A percentile compares a stretch with the other conserved stretches of the same genome.
Evolutionary conservation across 108 stramenopile genomes (phyloP).

Genomic region (Skeletonema menzelii): DNA sequence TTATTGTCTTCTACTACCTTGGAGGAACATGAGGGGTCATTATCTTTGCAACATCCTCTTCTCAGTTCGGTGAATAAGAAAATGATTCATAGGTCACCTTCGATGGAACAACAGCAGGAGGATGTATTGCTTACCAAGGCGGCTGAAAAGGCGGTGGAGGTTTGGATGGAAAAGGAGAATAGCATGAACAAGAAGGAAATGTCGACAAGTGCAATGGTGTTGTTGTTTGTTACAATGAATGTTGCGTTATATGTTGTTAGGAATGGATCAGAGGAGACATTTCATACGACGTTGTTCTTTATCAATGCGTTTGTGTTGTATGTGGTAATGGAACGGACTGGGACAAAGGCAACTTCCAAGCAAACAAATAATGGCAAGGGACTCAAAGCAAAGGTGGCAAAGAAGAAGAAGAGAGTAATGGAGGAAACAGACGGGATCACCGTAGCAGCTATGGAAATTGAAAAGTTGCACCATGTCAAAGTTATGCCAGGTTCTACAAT

Average conservation of each 20-base stretch:
- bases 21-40: background rate
- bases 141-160: slow-evolving; percentile 36
- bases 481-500: slow-evolving; percentile 32
- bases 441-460: background rate
- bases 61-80: background rate
- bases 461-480: slow-evolving; percentile 6
- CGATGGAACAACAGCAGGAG: slow-evolving; percentile 6
- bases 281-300: slow-evolving; percentile 20
- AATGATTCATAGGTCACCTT: background rate
- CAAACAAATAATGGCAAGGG: slow-evolving; percentile 5
- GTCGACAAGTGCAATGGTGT: slow-evolving; percentile 8
- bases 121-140: slow-evolving; percentile 41
- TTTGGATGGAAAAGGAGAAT: slow-evolving; percentile 25
- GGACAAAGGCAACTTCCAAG: background rate
- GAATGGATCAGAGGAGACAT: slow-evolving; percentile 45
- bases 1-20: background rate
- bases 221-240: slow-evolving; percentile 33
- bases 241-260: slow-evolving; percentile 26
- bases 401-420: slow-evolving; percentile 20
- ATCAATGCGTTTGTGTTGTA: slow-evolving; percentile 43
- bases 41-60: background rate
- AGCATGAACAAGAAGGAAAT: slow-evolving; percentile 4
- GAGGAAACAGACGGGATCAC: background rate
- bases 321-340: slow-evolving; percentile 7
- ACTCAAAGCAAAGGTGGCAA: slow-evolving; percentile 24